A percentile compares a stretch with the other conserved stretches of the same genome.
phyloP scores from a whole-genome alignment of 108 stramenopile genomes.

The Chaetoceros tenuissimus region DNA sequence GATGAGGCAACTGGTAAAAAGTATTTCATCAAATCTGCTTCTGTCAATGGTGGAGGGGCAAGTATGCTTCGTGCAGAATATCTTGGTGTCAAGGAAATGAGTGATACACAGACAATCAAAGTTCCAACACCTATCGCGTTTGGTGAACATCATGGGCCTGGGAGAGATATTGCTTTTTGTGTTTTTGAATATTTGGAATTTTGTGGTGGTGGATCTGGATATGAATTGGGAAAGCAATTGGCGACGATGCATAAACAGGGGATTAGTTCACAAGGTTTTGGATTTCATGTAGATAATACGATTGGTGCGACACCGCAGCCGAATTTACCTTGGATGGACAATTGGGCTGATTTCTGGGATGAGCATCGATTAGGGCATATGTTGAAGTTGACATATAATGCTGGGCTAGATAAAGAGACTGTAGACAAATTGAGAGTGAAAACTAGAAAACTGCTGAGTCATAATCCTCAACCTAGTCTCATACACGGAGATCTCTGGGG shows the following conservation, averaged over 20 bases:
- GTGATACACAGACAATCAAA: conserved; percentile 49
- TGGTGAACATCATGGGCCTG: conserved; percentile 28
- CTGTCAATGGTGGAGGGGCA: conserved; percentile 8
- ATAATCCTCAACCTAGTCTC: conserved; percentile 46
- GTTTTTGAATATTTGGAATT: conserved; percentile 76
- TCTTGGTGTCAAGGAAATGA: conserved; percentile 62
- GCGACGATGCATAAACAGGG: conserved; percentile 45
- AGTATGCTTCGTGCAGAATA: conserved; percentile 75
- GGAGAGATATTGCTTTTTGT: conserved; percentile 26
- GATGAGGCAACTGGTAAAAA: conserved; percentile 24
- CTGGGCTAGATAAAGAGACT: conserved; percentile 16
- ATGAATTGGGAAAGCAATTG: conserved; percentile 52
- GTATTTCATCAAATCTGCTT: conserved; percentile 66
- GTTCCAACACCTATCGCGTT: conserved; percentile 64
- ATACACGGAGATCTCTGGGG: conserved; percentile 82
- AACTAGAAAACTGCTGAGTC: conserved; percentile 47
- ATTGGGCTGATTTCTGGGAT: conserved; percentile 79
- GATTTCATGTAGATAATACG: conserved; percentile 74
- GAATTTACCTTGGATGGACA: conserved; percentile 56
- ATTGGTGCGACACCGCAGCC: conserved; percentile 71
- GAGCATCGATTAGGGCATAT: conserved; percentile 65
- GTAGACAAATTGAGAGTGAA: conserved; percentile 22
- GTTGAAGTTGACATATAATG: conserved; percentile 43
- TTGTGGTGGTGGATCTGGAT: conserved; percentile 40
- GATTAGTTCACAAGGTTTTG: conserved; percentile 31